Evolutionary conservation across 2,329 filamentous ascomycete species (phyloP), one percentile per base, ranked within the genome.

Genomic region (Talaromyces piceae): DNA sequence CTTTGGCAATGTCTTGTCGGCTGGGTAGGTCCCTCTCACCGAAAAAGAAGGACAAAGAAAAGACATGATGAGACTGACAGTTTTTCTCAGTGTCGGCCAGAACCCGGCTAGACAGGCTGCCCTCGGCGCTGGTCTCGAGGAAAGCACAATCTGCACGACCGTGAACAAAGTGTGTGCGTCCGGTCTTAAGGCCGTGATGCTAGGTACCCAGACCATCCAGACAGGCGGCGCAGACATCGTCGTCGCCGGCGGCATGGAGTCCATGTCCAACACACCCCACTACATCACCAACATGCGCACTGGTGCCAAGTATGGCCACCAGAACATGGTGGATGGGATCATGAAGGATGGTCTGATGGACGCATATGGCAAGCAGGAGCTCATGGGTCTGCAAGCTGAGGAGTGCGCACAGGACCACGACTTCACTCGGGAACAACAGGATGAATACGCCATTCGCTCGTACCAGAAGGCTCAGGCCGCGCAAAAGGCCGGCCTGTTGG

Each of bases 81-180:
- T 18, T 37, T n/a, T 37, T 30, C 33, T n/a, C 16, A 95, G 91
- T 71, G 81, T 97, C 61, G 93, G 93, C 58, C 93, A 98, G 75
- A 95, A 94, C 67, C 93, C 94, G 59, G 91, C 93, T 61, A 86
- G 93, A 65, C 93, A 98, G 77, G 94, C 88, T 72, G 89, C 91
- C 63, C 81, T 98, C 65, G 82, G 84, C 63, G 93, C 89, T 64
- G 93, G 93, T 56, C 87, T 98, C 58, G 75, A 83, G 50, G 79
- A 94, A 57, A 79, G 80, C 50, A 87, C 87, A 58, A 81, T 94
- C 61, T 87, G 86, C 74, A 98, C 93, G 43, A 95, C 91, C 48
- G 82, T 98, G 67, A 98, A 98, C 85, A 98, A 98, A 78, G 93
- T 98, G 68, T 98, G 93, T 80, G 93, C 93, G 58, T 96, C 91